Evolutionary conservation across 257 asterid species (phyloP), one percentile per base, ranked within the genome.

Genomic region (Jasminum sambac): DNA sequence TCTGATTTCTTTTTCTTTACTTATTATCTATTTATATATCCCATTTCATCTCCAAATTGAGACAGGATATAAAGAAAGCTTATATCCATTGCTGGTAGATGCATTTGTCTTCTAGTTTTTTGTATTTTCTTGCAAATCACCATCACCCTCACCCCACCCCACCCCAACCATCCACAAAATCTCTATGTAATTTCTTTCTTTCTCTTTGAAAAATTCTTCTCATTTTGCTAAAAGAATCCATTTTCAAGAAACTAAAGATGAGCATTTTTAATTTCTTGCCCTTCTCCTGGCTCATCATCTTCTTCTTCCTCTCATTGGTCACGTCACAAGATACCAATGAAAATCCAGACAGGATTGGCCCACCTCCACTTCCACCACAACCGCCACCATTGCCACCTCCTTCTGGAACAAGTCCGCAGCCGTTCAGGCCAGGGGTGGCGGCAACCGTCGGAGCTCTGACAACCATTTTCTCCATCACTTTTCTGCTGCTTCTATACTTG

Each of bases 401-500:
- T 3, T 1, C 23, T 19, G 71, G 34, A 8, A 3, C 79, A 2
- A 76, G 68, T 65, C 41, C 36, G 36, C 8, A 73, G 11, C 70
- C 85, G 1, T 83, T 84, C 69, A 82, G 74, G 77, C 95, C 97
- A 0, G 86, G 95, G 9, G 75, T 91, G 13, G 84, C 87, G 0
- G 77, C 81, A 4, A 69, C 80, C 6, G 85, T 89, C 11, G 98
- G 87, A 1, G 66, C 86, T 1, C 79, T 89, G 46, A 86, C 95
- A 23, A 82, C 88, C 0, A 63, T 85, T 3, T 88, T 91, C 81
- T 87, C 95, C 0, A 57, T 89, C 21, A 88, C 91, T 1, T 88
- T 91, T 59, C 72, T 91, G 2, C 1, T 89, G 8, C 88, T 91
- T 0, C 82, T 91, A 14, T 89, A 91, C 71, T 82, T 87, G 23